Evolutionary conservation across 2,329 filamentous ascomycete genomes (phyloP), one percentile per base, ranked within the genome.

Genomic region (Trichoderma hamatum): DNA sequence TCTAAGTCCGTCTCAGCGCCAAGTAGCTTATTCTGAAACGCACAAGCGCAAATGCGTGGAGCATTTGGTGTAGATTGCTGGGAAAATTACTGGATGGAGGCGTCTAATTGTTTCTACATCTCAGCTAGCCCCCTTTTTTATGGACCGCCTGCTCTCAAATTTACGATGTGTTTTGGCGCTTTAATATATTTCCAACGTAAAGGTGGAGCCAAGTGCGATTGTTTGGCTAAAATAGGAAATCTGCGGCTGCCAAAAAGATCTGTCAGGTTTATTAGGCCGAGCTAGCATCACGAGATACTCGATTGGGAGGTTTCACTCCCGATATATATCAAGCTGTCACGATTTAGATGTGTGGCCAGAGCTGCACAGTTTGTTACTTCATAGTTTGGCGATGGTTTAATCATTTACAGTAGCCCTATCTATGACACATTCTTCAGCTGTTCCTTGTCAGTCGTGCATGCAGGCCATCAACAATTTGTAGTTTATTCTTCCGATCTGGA

Each of bases 241-340:
- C 30, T 63, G 49, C 60, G 43, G 9, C 28, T 52, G 60, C 60
- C 46, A 51, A 63, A 63, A 52, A 52, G 30, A 63, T 30, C 7
- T 16, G 60, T 10, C 14, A 16, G 30, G 2, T 30, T 7, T 30
- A 30, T 30, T 30, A 30, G 30, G 32, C 26, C 14, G 4, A 13
- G 36, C 13, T 26, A 58, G 46, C 46, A 24, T 2, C 1, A 13
- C 26, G 16, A 19, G 46, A 61, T n/a, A 11, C 46, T 49, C n/a
- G n/a, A 49, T 49, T 11, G 1, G 46, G 46, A 13, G 0, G 46
- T 5, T 21, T 49, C 21, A 21, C n/a, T 49, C 46, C 14, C 10
- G 1, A 13, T 49, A 24, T 49, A 24, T 49, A 13, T 21, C 9
- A 4, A 11, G 9, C 11, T 9, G 19, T 43, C 19, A 19, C 39